A percentile compares a stretch with the other conserved stretches of the same genome.
Conservation (phyloP, 1,284 basidiomycete species). For the Austroboletus novae-zelandiae region DNA sequence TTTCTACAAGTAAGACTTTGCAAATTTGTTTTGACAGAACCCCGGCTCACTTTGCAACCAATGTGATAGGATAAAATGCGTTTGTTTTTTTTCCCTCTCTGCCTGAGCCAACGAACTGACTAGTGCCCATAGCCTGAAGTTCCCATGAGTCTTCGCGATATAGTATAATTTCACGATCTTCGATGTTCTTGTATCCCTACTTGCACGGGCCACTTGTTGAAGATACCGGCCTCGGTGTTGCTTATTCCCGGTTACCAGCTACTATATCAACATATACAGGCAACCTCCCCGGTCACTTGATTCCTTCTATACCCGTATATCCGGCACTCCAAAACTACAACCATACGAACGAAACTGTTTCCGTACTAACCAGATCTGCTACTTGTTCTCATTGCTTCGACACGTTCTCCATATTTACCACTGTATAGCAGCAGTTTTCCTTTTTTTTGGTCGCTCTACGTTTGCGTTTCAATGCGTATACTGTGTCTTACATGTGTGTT, state of each 20-base stretch:
- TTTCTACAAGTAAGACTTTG: slow-evolving; percentile 75
- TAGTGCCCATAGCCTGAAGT: slow-evolving; percentile 68
- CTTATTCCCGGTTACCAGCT: slow-evolving; percentile 28
- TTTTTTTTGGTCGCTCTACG: slow-evolving; percentile 11
- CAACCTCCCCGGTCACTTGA: slow-evolving; percentile 30
- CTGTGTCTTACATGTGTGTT: slow-evolving; percentile 25
- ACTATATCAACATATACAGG: slow-evolving; percentile 42
- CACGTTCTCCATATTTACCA: slow-evolving; percentile 42
- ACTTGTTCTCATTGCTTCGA: slow-evolving; percentile 35
- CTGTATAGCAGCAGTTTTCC: slow-evolving; percentile 70
- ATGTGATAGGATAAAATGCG: slow-evolving; percentile 77
- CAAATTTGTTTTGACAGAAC: not conserved
- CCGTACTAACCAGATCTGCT: slow-evolving; percentile 54
- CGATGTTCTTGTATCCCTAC: slow-evolving; percentile 79
- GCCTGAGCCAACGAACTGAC: slow-evolving; percentile 11
- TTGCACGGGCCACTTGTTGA: slow-evolving; percentile 28
- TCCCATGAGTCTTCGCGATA: slow-evolving; percentile 81
- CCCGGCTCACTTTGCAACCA: slow-evolving; percentile 7
- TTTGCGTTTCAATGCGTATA: slow-evolving; percentile 29
- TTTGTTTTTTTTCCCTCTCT: slow-evolving; percentile 38
- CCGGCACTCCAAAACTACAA: slow-evolving; percentile 42
- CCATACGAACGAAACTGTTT: slow-evolving; percentile 55
- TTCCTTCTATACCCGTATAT: slow-evolving; percentile 65
- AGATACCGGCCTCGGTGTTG: slow-evolving; percentile 19
- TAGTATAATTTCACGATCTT: slow-evolving; percentile 51